Conservation (phyloP, 352 stramenopile species). For the Phytophthora multivora region DNA sequence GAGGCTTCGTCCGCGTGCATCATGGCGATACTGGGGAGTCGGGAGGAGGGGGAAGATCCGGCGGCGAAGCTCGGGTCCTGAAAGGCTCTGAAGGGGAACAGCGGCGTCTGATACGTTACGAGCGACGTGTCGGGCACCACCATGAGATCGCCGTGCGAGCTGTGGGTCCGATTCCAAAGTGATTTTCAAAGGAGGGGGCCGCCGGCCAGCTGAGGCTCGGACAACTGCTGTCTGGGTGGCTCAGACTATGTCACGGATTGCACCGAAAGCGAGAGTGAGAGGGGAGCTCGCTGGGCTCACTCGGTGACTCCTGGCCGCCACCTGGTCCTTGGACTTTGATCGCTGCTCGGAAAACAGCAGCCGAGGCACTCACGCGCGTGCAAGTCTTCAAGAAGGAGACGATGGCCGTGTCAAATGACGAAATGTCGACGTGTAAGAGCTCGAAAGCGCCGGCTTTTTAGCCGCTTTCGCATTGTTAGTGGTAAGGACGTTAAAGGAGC, state of each 20-base stretch:
- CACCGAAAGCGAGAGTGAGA: slow-evolving; percentile 38
- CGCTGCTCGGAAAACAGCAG: slow-evolving; percentile 26
- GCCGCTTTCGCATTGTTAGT: not conserved
- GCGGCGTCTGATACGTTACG: slow-evolving; percentile 19
- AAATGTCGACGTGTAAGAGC: slow-evolving; percentile 3
- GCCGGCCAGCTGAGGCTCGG: slow-evolving; percentile 13
- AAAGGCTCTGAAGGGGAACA: slow-evolving; percentile 18
- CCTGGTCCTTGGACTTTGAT: slow-evolving; percentile 6
- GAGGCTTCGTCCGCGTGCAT: slow-evolving; percentile 24
- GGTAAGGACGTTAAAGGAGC: slow-evolving; percentile 9
- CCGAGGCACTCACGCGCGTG: slow-evolving; percentile 17
- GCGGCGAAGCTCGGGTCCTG: slow-evolving; percentile 11
- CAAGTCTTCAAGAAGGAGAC: not conserved
- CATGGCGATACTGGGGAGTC: slow-evolving; percentile 21
- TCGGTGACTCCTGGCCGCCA: slow-evolving; percentile 1
- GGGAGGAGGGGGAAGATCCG: slow-evolving; percentile 3
- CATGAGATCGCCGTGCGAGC: slow-evolving; percentile 21
- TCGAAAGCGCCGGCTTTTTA: not conserved
- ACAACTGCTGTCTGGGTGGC: slow-evolving; percentile 35
- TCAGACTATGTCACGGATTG: slow-evolving; percentile 43
- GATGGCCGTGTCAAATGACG: slow-evolving; percentile 7
- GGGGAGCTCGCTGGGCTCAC: not conserved
- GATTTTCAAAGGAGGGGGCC: slow-evolving; percentile 21
- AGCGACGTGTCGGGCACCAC: slow-evolving; percentile 27
- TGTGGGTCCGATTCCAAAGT: slow-evolving; percentile 27